A percentile compares a stretch with the other conserved stretches of the same genome.
Conservation (phyloP, 2,329 filamentous ascomycete species). For the Exophiala aquamarina region DNA sequence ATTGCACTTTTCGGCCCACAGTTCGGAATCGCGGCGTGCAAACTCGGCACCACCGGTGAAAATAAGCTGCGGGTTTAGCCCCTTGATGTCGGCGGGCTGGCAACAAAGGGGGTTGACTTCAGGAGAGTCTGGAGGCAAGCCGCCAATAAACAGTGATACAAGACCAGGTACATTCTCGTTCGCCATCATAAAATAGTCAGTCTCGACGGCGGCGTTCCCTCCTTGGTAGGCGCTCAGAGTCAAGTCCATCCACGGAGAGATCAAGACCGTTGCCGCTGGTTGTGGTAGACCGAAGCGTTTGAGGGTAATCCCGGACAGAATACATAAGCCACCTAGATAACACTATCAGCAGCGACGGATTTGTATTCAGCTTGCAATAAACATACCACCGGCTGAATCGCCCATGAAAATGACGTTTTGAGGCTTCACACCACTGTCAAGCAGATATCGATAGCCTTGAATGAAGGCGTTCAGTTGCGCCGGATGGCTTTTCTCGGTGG, state of each 20-base stretch:
- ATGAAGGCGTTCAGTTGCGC: constrained; percentile 11
- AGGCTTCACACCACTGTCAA: constrained; percentile 51
- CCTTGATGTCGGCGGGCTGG: neutral
- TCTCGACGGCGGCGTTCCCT: constrained; percentile 12
- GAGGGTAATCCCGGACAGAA: constrained; percentile 53
- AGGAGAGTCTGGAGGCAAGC: neutral
- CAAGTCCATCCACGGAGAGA: constrained; percentile 93
- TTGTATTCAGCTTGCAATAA: too few relatives aligned
- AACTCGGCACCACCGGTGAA: constrained; percentile 12
- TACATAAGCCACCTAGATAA: constrained; percentile 62
- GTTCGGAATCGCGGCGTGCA: constrained; percentile 9
- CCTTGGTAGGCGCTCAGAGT: constrained; percentile 44
- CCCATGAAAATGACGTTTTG: constrained; percentile 83
- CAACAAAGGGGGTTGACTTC: constrained; percentile 11
- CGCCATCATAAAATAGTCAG: constrained; percentile 11
- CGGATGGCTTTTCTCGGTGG: constrained; percentile 4
- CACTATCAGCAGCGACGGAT: too few relatives aligned
- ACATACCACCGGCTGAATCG: constrained; percentile 77
- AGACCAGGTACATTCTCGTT: constrained; percentile 4
- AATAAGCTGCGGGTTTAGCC: constrained; percentile 9
- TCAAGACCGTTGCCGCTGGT: constrained; percentile 82
- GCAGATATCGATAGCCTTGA: constrained; percentile 3
- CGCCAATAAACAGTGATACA: constrained; percentile 2
- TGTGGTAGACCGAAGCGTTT: constrained; percentile 51
- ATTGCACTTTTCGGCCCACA: constrained; percentile 7